A percentile compares a stretch with the other conserved stretches of the same genome.
phyloP scores from a whole-genome alignment of 2,329 filamentous ascomycete species.

The Diplodia intermedia region DNA sequence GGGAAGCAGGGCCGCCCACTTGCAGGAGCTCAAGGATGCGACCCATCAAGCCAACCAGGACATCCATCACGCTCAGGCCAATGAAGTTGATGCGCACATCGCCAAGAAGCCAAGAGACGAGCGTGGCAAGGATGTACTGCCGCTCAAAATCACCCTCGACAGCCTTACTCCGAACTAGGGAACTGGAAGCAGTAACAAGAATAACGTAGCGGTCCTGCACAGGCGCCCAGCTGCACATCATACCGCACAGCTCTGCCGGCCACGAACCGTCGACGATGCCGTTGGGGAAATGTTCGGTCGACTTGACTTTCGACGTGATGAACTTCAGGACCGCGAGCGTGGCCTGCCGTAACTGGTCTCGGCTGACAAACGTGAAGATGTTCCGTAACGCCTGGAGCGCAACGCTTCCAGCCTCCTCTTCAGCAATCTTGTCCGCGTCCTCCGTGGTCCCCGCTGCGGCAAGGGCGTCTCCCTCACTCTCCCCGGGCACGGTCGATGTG shows the following conservation, averaged over 20 bases:
- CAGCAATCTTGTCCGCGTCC: conserved; percentile 87
- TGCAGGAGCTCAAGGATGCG: conserved; percentile 82
- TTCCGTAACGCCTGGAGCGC: conserved; percentile 86
- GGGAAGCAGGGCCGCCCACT: conserved; percentile 57
- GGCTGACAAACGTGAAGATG: conserved; percentile 82
- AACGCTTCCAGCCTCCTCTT: conserved; percentile 84
- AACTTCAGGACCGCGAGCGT: conserved; percentile 78
- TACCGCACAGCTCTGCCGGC: conserved; percentile 81
- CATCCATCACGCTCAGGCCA: conserved; percentile 94
- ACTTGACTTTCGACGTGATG: conserved; percentile 56
- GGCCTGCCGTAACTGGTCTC: conserved; percentile 79
- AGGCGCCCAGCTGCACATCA: conserved; percentile 84
- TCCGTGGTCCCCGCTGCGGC: conserved; percentile 81
- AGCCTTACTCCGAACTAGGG: conserved; percentile 71
- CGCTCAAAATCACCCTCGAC: conserved; percentile 74
- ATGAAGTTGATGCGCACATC: conserved; percentile 88
- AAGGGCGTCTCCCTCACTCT: conserved; percentile 69
- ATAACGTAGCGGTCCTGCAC: conserved; percentile 95
- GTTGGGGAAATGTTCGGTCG: conserved; percentile 41
- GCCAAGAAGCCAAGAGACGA: conserved; percentile 81
- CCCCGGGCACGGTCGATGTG: conserved; percentile 77
- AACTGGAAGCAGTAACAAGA: conserved; percentile 80
- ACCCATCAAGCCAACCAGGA: conserved; percentile 82
- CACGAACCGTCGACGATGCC: conserved; percentile 66
- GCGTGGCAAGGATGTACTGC: conserved; percentile 75